A percentile compares a stretch with the other conserved stretches of the same genome.
phyloP scores from a whole-genome alignment of 192 early-diverging fungal species.

The Linnemannia elongata region DNA sequence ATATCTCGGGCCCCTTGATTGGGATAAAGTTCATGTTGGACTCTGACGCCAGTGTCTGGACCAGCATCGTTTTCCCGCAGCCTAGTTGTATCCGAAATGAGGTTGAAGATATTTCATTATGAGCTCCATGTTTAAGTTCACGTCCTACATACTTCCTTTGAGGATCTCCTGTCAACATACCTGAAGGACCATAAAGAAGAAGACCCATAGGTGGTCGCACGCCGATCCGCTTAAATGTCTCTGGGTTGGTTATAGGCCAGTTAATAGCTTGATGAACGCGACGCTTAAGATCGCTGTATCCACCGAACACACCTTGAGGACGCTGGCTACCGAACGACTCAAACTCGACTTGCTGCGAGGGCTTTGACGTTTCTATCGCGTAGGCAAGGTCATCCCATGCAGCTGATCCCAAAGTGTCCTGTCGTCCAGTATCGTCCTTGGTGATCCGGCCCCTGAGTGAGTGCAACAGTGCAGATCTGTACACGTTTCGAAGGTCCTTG shows the following conservation, averaged over 20 bases:
- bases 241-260: slow-evolving; percentile 68
- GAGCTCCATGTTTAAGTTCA: background rate
- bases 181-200: slow-evolving; percentile 93
- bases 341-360: slow-evolving; percentile 76
- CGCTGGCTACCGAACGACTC: slow-evolving; percentile 64
- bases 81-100: slow-evolving; percentile 59
- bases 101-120: background rate
- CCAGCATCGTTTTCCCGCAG: slow-evolving; percentile 92
- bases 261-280: slow-evolving; percentile 70
- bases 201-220: slow-evolving; percentile 83
- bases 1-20: slow-evolving; percentile 90
- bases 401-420: background rate
- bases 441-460: slow-evolving; percentile 8
- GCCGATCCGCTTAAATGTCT: slow-evolving; percentile 73
- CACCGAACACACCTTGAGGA: slow-evolving; percentile 79
- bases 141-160: background rate
- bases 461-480: slow-evolving; percentile 54
- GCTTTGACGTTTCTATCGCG: slow-evolving; percentile 69
- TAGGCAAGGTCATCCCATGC: slow-evolving; percentile 64
- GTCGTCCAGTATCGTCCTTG: slow-evolving; percentile 12
- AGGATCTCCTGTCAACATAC: slow-evolving; percentile 41
- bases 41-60: slow-evolving; percentile 81
- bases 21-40: slow-evolving; percentile 87
- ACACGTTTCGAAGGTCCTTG: slow-evolving; percentile 62
- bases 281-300: slow-evolving; percentile 74